phyloP scores from a whole-genome alignment of 2,329 filamentous ascomycete species.

The Aspergillus udagawae region DNA sequence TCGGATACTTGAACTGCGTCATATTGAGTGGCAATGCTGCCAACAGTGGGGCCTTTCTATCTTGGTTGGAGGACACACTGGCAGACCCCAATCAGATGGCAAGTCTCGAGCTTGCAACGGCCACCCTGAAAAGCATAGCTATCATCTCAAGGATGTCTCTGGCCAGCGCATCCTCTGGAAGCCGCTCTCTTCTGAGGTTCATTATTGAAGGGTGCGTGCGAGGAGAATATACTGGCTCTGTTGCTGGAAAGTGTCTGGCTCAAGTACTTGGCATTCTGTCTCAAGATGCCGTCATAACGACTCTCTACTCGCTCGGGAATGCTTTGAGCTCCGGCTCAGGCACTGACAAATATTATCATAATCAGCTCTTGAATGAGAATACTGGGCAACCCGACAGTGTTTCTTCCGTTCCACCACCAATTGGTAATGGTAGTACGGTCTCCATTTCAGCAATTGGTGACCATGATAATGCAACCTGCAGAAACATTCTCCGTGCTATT shows the following conservation, averaged over 20 bases:
- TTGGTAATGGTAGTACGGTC: constrained; percentile 47
- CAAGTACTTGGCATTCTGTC: constrained; percentile 77
- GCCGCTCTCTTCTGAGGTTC: constrained; percentile 75
- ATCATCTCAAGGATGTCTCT: constrained; percentile 73
- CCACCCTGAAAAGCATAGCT: constrained; percentile 76
- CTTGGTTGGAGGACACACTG: constrained; percentile 81
- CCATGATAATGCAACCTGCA: constrained; percentile 74
- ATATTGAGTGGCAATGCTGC: constrained; percentile 77
- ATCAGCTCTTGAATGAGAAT: constrained; percentile 31
- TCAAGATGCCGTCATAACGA: constrained; percentile 90
- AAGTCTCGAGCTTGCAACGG: constrained; percentile 70
- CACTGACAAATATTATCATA: constrained; percentile 43
- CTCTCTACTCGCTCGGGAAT: constrained; percentile 93
- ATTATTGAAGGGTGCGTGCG: constrained; percentile 75
- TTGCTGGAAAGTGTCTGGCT: constrained; percentile 82
- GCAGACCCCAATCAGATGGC: constrained; percentile 77
- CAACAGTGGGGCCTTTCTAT: constrained; percentile 72
- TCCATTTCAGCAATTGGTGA: constrained; percentile 72
- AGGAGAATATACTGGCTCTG: constrained; percentile 62
- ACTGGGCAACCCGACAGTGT: constrained; percentile 47
- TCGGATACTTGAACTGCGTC: constrained; percentile 80
- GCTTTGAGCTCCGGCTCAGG: constrained; percentile 71
- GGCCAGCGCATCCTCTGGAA: constrained; percentile 68
- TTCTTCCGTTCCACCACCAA: constrained; percentile 32
- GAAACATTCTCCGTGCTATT: constrained; percentile 91